phyloP scores from a whole-genome alignment of 2,329 filamentous ascomycete species.

The Cercospora citrullina region DNA sequence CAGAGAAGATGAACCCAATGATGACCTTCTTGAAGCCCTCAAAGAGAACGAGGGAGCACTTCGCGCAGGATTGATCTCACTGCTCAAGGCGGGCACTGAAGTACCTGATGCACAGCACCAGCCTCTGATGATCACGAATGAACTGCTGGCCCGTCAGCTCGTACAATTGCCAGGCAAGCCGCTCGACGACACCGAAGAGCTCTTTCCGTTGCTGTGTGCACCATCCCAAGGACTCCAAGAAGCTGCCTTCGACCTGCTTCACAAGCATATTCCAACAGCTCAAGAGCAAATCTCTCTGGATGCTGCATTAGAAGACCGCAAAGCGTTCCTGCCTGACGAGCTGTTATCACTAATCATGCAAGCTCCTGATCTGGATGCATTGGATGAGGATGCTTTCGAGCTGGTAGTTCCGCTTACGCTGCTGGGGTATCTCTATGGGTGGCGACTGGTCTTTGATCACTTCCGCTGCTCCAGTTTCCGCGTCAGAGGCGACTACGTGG shows the following conservation, averaged over 20 bases:
- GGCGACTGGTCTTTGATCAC: slow-evolving; percentile 87
- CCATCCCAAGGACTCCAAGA: slow-evolving; percentile 74
- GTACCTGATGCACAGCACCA: slow-evolving; percentile 58
- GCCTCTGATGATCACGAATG: slow-evolving; percentile 73
- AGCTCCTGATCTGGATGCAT: slow-evolving; percentile 67
- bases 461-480: slow-evolving; percentile 66
- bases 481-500: slow-evolving; percentile 76
- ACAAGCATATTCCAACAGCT: slow-evolving; percentile 71
- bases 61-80: slow-evolving; percentile 59
- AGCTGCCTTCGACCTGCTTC: slow-evolving; percentile 76
- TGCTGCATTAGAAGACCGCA: slow-evolving; percentile 67
- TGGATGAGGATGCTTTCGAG: slow-evolving; percentile 65
- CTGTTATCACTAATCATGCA: slow-evolving; percentile 80
- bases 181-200: slow-evolving; percentile 57
- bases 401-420: slow-evolving; percentile 66
- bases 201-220: slow-evolving; percentile 76
- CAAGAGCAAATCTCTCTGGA: slow-evolving; percentile 85
- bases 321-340: slow-evolving; percentile 76
- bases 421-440: slow-evolving; percentile 80
- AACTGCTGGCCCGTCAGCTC: slow-evolving; percentile 69
- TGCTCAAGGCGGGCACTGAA: slow-evolving; percentile 57
- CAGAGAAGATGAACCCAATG: slow-evolving; percentile 66
- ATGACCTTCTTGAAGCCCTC: slow-evolving; percentile 78
- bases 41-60: slow-evolving; percentile 59
- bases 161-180: slow-evolving; percentile 60